Conservation (phyloP, 768 basidiomycete genomes). For the Serendipita sp. region DNA sequence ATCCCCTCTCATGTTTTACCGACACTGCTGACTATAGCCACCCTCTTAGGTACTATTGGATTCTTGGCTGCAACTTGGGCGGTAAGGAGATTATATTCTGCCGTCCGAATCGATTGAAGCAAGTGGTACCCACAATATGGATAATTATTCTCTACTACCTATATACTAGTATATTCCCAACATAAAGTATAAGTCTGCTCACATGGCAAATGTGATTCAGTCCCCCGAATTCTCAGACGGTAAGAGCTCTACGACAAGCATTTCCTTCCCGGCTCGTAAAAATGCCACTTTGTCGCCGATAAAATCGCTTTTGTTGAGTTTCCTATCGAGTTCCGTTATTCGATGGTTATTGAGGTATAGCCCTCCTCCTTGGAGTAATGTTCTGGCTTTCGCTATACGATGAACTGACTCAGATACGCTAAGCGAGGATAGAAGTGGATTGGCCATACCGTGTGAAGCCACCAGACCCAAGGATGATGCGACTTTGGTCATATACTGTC, state of each 20-base stretch:
- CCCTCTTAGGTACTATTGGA: constrained; percentile 58
- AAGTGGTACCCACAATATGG: not conserved
- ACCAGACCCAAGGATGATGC: constrained; percentile 41
- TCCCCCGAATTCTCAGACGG: no score
- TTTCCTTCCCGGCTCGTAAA: constrained; percentile 60
- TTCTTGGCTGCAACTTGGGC: constrained; percentile 87
- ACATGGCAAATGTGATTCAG: no score
- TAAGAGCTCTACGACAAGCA: constrained; percentile 25
- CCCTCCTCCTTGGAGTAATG: constrained; percentile 47
- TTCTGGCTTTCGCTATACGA: constrained; percentile 44
- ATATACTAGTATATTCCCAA: not conserved
- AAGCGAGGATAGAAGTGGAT: not conserved
- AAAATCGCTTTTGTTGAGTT: constrained; percentile 31
- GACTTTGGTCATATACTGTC: constrained; percentile 42
- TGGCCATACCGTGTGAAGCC: constrained; percentile 44
- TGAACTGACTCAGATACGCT: not conserved
- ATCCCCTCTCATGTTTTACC: not conserved
- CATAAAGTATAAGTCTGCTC: no score
- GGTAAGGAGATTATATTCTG: constrained; percentile 64
- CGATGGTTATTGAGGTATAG: constrained; percentile 54
- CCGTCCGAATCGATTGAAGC: constrained; percentile 58
- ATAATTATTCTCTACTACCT: not conserved
- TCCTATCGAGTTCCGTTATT: constrained; percentile 31
- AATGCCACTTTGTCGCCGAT: constrained; percentile 48
- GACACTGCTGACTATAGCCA: constrained; percentile 3